Evolutionary conservation across 257 asterid genomes (phyloP), one percentile per base, ranked within the genome.

Genomic region (Lantana camara): DNA sequence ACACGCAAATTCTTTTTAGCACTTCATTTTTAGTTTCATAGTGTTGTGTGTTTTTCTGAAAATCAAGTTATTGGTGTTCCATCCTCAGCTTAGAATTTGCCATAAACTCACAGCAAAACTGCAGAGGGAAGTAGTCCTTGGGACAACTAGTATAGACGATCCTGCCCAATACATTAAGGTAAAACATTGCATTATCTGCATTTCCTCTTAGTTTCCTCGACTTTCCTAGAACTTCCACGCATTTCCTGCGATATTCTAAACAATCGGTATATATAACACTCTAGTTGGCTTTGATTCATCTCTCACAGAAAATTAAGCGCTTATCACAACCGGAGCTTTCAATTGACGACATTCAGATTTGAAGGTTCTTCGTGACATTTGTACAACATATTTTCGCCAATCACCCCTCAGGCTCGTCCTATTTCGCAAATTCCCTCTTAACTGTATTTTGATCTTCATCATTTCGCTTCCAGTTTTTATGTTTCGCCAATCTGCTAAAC

Each of bases 71-170:
- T 56, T 63, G 70, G 17, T 54, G 16, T 48, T 42, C 61, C 6
- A 29, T 71, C 41, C 45, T 50, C 86, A 90, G 96, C 85, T 90
- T 51, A 68, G 97, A 74, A 89, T 77, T 66, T 90, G 97, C 73
- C 95, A 87, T 82, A 87, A 90, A 68, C 90, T 87, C 21, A 82
- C 96, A 46, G 58, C 83, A 63, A 90, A 90, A 53, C 45, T 85
- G 52, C 76, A 73, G 70, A 85, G 97, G 75, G 97, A 90, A 86
- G 85, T 90, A 9, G 77, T 90, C 64, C 96, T 90, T 34, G 97
- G 97, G 35, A 63, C 95, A 60, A 85, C 95, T 63, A 82, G 90
- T 63, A 57, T 90, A 1, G 96, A 87, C 59, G 96, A 90, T 71
- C 95, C 97, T 45, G 87, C 78, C 73, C 83, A 67, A 32, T 87